Evolutionary conservation across 2,329 filamentous ascomycete genomes (phyloP).

Genomic region (Cadophora gregata): DNA sequence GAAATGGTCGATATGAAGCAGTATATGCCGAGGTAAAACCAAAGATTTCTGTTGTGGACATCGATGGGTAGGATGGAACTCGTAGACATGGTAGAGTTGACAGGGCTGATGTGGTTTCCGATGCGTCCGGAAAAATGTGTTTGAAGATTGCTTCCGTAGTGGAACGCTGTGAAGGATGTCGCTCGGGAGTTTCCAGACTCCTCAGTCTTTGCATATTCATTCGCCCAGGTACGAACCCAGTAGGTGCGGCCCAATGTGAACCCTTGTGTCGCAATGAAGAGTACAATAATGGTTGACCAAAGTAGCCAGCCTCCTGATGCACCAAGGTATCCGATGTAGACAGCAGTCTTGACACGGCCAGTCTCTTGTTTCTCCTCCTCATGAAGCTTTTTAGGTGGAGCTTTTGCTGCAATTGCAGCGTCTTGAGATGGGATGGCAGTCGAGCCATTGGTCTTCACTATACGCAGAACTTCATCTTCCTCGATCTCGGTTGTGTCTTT

Average conservation of each 20-base stretch:
- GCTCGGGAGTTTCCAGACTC: not conserved
- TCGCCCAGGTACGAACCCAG: conserved; percentile 69
- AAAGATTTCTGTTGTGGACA: conserved; percentile 24
- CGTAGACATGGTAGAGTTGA: conserved; percentile 10
- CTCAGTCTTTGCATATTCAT: conserved; percentile 41
- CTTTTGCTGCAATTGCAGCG: conserved; percentile 12
- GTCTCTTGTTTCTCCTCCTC: conserved; percentile 74
- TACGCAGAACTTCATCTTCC: conserved; percentile 55
- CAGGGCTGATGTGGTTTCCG: not conserved
- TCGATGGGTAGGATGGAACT: conserved; percentile 20
- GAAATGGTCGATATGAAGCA: conserved; percentile 61
- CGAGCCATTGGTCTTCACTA: conserved; percentile 46
- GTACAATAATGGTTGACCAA: conserved; percentile 59
- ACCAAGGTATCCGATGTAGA: conserved; percentile 70
- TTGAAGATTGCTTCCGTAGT: conserved; percentile 15
- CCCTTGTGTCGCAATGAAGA: conserved; percentile 54
- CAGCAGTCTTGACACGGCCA: conserved; percentile 67
- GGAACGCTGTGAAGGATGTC: conserved; percentile 15
- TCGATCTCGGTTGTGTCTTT: conserved; percentile 44
- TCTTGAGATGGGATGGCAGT: conserved; percentile 1
- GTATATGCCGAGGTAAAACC: conserved; percentile 72
- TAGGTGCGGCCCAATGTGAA: conserved; percentile 55
- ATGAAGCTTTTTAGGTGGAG: conserved; percentile 46
- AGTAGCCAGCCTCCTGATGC: conserved; percentile 68
- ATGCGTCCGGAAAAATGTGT: conserved; percentile 38